These are phyloP conservation scores for Podaxis sp. DNA, from an alignment of 768 basidiomycete species.

Conservation along the genomic window DNA sequence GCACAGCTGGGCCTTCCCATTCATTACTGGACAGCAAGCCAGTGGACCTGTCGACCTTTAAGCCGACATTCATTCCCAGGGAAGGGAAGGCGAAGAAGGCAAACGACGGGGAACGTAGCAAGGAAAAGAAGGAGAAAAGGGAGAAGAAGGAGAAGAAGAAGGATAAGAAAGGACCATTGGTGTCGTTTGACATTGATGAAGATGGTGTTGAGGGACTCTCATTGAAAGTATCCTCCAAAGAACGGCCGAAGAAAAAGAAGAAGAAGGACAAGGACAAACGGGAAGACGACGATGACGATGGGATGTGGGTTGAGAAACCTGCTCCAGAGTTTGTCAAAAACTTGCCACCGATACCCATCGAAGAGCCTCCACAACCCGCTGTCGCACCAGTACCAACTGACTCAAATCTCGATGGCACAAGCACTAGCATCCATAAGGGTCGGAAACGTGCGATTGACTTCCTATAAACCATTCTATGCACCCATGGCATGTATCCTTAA, in stretches of 20 bases:
- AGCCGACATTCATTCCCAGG: conserved; percentile 84
- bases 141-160: conserved; percentile 42
- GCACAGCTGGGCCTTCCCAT: conserved; percentile 16
- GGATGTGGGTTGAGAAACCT: conserved; percentile 71
- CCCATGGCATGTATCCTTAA: conserved; percentile 8
- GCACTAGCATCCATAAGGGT: conserved; percentile 31
- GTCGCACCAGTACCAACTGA: neutral
- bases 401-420: conserved; percentile 21
- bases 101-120: conserved; percentile 38
- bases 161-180: conserved; percentile 44
- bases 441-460: conserved; percentile 78
- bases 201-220: conserved; percentile 41
- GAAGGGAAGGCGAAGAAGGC: conserved; percentile 44
- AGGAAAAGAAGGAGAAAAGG: conserved; percentile 40
- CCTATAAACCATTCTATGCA: conserved; percentile 39
- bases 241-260: conserved; percentile 43
- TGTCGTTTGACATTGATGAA: conserved; percentile 80
- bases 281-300: conserved; percentile 36
- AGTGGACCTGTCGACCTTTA: conserved; percentile 71
- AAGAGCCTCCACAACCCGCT: neutral
- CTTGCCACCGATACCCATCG: conserved; percentile 20
- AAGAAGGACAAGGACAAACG: conserved; percentile 40
- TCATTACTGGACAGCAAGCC: conserved; percentile 24
- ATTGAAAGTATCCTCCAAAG: conserved; percentile 29
- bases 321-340: conserved; percentile 37